Percentiles rank a stretch among this genome's conserved stretches.
phyloP scores from a whole-genome alignment of 192 early-diverging fungal genomes.

The Phlyctochytrium arcticum region DNA sequence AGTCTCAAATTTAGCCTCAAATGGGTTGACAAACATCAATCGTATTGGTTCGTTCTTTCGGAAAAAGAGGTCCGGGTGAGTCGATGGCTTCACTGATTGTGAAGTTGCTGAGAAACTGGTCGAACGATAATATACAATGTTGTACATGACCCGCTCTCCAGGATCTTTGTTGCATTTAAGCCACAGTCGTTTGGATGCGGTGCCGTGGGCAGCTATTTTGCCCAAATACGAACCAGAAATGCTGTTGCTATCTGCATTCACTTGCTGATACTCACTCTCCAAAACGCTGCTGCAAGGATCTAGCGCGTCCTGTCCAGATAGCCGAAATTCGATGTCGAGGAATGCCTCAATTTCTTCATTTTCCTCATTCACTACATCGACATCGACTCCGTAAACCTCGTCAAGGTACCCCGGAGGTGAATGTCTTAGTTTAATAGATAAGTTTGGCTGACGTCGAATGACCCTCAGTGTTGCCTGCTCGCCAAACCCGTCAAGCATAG shows the following conservation, averaged over 20 bases:
- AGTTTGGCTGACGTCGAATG: conserved; percentile 57
- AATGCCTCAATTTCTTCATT: conserved; percentile 50
- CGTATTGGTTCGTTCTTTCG: conserved; percentile 54
- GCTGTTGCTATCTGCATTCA: conserved; percentile 1
- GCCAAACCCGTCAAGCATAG: conserved; percentile 49
- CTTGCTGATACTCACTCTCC: not conserved
- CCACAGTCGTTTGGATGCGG: conserved; percentile 10
- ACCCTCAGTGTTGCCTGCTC: conserved; percentile 49
- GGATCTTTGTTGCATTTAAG: conserved; percentile 17
- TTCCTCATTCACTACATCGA: conserved; percentile 67
- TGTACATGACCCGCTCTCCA: conserved; percentile 34
- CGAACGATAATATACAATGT: conserved; percentile 21
- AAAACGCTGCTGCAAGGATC: conserved; percentile 25
- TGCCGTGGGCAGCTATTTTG: conserved; percentile 30
- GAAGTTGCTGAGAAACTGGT: conserved; percentile 19
- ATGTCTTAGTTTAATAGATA: conserved; percentile 50
- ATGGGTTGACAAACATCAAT: conserved; percentile 52
- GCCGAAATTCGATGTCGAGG: conserved; percentile 58
- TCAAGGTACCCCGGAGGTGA: conserved; percentile 63
- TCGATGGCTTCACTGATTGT: conserved; percentile 35
- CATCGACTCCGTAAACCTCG: conserved; percentile 55
- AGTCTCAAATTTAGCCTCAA: conserved; percentile 45
- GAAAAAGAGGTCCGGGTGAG: conserved; percentile 37
- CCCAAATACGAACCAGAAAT: conserved; percentile 44
- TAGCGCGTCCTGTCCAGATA: conserved; percentile 12